These are phyloP conservation scores for Pelargonium nanum DNA, from an alignment of 345 rosid genomes.

Conservation along the genomic window DNA sequence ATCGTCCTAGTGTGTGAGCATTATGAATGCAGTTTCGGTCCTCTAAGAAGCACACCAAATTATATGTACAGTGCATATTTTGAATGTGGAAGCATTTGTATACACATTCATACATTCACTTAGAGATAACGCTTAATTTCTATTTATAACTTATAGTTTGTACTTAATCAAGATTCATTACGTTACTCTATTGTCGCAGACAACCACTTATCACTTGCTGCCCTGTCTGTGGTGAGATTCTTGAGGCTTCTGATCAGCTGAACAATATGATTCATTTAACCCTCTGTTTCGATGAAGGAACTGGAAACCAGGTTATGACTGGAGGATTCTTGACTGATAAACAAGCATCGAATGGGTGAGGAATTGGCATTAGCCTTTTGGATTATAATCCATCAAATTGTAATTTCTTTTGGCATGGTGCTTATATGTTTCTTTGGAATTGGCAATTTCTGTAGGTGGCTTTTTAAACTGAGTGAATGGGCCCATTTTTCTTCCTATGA, in stretches of 20 bases:
- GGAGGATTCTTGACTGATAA: slow-evolving; percentile 96
- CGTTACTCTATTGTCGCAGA: slow-evolving; percentile 27
- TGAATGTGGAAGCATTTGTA: too few species aligned
- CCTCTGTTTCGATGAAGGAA: slow-evolving; percentile 92
- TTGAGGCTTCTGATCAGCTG: slow-evolving; percentile 60
- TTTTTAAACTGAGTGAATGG: slow-evolving; percentile 95
- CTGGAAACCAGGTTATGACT: slow-evolving; percentile 84
- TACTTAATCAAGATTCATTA: too few species aligned
- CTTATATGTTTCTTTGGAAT: background rate
- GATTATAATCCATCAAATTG: background rate
- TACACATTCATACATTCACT: too few species aligned
- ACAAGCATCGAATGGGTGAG: slow-evolving; percentile 87
- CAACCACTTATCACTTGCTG: slow-evolving; percentile 71
- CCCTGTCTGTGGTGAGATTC: slow-evolving; percentile 81
- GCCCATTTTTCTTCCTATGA: slow-evolving; percentile 77
- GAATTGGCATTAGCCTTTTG: background rate
- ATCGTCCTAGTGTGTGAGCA: too few species aligned
- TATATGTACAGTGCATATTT: too few species aligned
- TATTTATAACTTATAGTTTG: too few species aligned
- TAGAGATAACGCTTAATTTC: too few species aligned
- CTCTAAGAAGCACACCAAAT: too few species aligned
- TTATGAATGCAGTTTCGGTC: too few species aligned
- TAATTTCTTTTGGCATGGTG: slow-evolving; percentile 6
- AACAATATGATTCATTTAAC: slow-evolving; percentile 78
- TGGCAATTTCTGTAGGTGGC: slow-evolving; percentile 48